Evolutionary conservation across 352 stramenopile species (phyloP), one percentile per base, ranked within the genome.

Genomic region (Phytopythium aichiense): DNA sequence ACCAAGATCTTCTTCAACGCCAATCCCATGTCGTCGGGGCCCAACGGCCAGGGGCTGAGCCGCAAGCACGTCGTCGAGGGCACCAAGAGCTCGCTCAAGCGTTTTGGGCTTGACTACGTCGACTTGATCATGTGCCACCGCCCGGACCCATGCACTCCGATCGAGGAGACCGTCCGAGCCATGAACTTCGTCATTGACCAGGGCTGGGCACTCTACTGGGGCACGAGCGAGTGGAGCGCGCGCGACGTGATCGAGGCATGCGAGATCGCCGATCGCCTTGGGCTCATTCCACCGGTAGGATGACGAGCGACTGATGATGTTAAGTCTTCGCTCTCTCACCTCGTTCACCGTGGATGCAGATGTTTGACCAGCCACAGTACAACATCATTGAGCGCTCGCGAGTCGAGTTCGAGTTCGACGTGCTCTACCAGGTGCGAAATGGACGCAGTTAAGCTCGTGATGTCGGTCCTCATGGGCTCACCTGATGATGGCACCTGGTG

Each of bases 351-450:
- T 45, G 15, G 2, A 0, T 33, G 12, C 51, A 77, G 69, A 59
- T 55, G 7, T 76, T 81, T 13, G 76, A 92, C 58, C 81, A 92
- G 66, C 68, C 77, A 22, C 72, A 91, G 66, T 92, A 92, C 70
- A 67, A 89, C 56, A 77, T 91, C 54, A 66, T 89, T 38, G 68
- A 90, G 52, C 78, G 83, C 38, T 82, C 82, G 23, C 69, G 74
- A 45, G 74, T 84, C 13, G 81, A 92, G 62, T 84, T 88, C 53
- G 74, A 78, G 60, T 82, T 71, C 38, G 58, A 73, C 28, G 65
- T 89, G 55, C 67, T 92, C 31, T 87, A 87, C 71, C 72, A 84
- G 68, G 58, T 66, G n/a, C 11, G 23, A 16, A 30, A 30, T 30
- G 28, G 28, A 30, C 28, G 28, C 28, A 30, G 28, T 4, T 30